Evolutionary conservation across 805 yeast genomes (phyloP).

Genomic region (Pichia californica): DNA sequence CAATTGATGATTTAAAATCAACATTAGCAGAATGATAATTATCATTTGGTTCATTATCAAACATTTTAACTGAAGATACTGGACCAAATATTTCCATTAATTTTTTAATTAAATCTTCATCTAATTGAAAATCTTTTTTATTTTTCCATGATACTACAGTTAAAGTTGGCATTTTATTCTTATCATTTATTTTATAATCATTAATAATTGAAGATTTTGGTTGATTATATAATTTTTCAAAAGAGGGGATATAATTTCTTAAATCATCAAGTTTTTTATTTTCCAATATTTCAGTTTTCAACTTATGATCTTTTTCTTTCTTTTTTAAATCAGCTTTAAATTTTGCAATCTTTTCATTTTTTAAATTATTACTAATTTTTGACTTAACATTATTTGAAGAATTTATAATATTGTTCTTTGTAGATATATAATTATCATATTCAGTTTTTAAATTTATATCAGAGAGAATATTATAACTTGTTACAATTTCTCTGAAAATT

Average conservation of each 20-base stretch:
- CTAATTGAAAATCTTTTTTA: conserved; percentile 31
- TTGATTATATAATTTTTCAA: too few relatives aligned
- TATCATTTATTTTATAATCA: conserved; percentile 16
- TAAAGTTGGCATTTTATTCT: conserved; percentile 5
- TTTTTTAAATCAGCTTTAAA: conserved; percentile 4
- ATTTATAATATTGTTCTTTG: background rate
- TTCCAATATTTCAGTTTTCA: background rate
- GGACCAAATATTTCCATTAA: conserved; percentile 44
- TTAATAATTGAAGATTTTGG: background rate
- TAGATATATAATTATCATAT: conserved; percentile 20
- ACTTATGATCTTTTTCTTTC: background rate
- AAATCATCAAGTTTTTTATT: background rate
- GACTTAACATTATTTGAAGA: background rate
- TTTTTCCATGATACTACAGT: conserved; percentile 38
- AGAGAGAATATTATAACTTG: conserved; percentile 22
- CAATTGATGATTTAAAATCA: conserved; percentile 23
- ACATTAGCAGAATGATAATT: conserved; percentile 36
- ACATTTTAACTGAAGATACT: conserved; percentile 18
- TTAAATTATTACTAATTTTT: too few relatives aligned
- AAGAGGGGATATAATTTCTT: conserved; percentile 8
- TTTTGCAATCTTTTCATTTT: background rate
- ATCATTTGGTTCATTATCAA: conserved; percentile 9
- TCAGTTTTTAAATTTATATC: conserved; percentile 13
- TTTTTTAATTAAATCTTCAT: conserved; percentile 27
- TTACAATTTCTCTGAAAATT: conserved; percentile 24